A percentile compares a stretch with the other conserved stretches of the same genome.
These are phyloP conservation scores for Rugosomyces carneus DNA, from an alignment of 1,284 basidiomycete genomes.

Conservation along the genomic window DNA sequence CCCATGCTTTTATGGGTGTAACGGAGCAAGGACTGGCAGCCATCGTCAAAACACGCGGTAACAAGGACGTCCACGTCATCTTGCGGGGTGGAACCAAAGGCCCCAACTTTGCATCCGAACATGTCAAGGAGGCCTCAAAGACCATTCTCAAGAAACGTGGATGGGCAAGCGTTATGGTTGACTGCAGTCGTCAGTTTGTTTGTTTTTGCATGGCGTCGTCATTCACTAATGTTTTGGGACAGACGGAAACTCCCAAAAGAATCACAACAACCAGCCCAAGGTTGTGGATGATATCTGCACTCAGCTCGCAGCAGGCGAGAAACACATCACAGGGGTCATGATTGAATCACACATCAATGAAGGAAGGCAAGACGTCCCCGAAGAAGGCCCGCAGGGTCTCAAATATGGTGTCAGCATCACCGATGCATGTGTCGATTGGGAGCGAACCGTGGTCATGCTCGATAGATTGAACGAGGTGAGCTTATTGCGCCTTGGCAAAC, in stretches of 20 bases:
- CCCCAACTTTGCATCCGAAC: constrained; percentile 77
- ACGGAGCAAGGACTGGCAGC: constrained; percentile 91
- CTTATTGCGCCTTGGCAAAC: constrained; percentile 1
- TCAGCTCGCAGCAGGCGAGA: constrained; percentile 77
- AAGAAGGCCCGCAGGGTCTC: constrained; percentile 54
- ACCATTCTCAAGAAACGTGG: constrained; percentile 70
- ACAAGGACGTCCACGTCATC: constrained; percentile 90
- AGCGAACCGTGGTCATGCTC: constrained; percentile 74
- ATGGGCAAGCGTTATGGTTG: constrained; percentile 79
- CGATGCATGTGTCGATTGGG: constrained; percentile 93
- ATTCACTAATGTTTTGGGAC: constrained; percentile 5
- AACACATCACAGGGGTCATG: constrained; percentile 91
- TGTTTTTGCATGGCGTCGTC: constrained; percentile 4
- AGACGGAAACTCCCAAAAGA: constrained; percentile 91
- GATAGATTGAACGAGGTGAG: constrained; percentile 62
- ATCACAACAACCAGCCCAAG: constrained; percentile 86
- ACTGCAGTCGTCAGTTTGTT: constrained; percentile 61
- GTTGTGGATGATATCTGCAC: constrained; percentile 73
- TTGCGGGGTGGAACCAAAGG: constrained; percentile 86
- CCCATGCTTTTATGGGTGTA: constrained; percentile 98
- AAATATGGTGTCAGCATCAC: constrained; percentile 89
- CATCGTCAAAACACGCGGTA: constrained; percentile 94
- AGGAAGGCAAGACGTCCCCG: constrained; percentile 80
- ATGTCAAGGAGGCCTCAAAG: constrained; percentile 67
- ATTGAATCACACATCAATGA: constrained; percentile 91